Evolutionary conservation across 164 flowering plant species (phyloP).

Genomic region (Liquidambar formosana): DNA sequence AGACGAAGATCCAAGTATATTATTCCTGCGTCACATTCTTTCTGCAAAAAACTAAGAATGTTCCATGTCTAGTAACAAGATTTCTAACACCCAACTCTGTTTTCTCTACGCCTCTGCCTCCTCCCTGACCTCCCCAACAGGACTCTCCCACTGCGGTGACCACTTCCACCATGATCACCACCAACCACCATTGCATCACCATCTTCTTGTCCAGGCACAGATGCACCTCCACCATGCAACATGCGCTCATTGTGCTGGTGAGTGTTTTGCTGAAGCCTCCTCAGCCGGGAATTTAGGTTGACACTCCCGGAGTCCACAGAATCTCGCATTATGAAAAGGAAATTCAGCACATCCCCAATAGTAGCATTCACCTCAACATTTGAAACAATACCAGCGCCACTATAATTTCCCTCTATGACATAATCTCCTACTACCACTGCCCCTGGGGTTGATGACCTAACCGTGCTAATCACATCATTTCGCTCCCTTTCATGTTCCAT

Average conservation of each 20-base stretch:
- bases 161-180: conserved; percentile 7
- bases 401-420: conserved; percentile 36
- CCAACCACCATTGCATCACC: conserved; percentile 9
- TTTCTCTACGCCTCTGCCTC: conserved; percentile 18
- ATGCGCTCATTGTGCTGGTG: too few species aligned
- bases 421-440: conserved; percentile 52
- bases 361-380: conserved; percentile 10
- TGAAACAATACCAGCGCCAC: conserved; percentile 20
- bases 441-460: conserved; percentile 49
- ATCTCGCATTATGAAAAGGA: background rate
- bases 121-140: conserved; percentile 20
- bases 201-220: conserved; percentile 2
- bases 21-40: too few species aligned
- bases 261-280: too few species aligned
- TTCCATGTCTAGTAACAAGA: too few species aligned
- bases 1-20: too few species aligned
- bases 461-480: conserved; percentile 48
- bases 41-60: too few species aligned
- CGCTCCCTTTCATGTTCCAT: conserved; percentile 43
- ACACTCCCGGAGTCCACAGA: too few species aligned
- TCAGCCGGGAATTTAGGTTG: too few species aligned
- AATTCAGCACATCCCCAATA: conserved; percentile 5
- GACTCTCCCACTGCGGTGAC: conserved; percentile 11
- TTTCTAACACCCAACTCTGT: too few species aligned
- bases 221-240: background rate